Evolutionary conservation across 2,329 filamentous ascomycete species (phyloP), one percentile per base, ranked within the genome.

Genomic region (Aspergillus niger): DNA sequence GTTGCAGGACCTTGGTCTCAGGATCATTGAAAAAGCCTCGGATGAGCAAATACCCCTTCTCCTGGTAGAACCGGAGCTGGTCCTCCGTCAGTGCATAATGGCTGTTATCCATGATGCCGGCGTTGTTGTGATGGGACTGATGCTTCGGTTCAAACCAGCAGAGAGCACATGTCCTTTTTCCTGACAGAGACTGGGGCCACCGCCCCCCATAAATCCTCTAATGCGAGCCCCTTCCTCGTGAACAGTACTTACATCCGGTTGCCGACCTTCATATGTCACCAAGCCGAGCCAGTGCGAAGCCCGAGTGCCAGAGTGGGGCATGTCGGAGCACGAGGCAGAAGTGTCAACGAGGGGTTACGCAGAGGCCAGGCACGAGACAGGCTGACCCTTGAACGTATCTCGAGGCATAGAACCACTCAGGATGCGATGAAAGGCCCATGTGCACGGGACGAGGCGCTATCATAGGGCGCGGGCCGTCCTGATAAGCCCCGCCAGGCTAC

Each of bases 31-130:
- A 62, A 28, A 72, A 70, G 15, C 62, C 61, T 0, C 51, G 63
- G 6, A 75, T 56, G 3, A 74, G 60, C 2, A 75, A 66, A 57
- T 74, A 75, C 2, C 73, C 74, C 8, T 63, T 59, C 8, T 72
- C 64, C 1, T 74, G 61, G 36, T 71, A 75, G 59, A 66, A 69
- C 11, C 63, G 63, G 3, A 69, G 57, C 44, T 71, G 68, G 24
- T 67, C 64, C n/a, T 61, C 43, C 4, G 61, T 62, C 28, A 70
- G 26, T 24, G 58, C 2, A 41, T 67, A 69, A 50, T 68, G 43
- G 22, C 22, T 65, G 49, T 69, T 69, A 11, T 70, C 60, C 67
- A 70, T 69, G 32, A 13, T 57, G 24, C 15, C n/a, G 24, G 15
- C 30, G 17, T 41, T 43, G 11, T 3, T 43, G 20, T 20, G 30